Evolutionary conservation across 2,329 filamentous ascomycete species (phyloP), one percentile per base, ranked within the genome.

Genomic region (Alternaria triticimaculans): DNA sequence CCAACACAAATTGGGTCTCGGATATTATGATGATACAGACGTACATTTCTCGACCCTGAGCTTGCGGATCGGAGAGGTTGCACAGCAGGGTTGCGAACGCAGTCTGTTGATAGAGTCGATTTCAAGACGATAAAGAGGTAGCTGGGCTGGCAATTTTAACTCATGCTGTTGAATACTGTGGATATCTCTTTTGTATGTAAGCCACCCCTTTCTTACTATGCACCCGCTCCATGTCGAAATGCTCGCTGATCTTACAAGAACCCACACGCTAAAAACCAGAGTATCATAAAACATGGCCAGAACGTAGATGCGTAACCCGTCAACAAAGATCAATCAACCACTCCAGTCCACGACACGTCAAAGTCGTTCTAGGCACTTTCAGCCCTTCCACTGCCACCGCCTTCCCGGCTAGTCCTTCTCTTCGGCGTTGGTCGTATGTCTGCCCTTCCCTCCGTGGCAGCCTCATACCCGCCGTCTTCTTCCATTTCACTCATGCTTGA

Each of bases 351-450:
- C 25, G 9, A 26, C 21, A 28, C 7, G 46, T 30, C 7, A 6
- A 15, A 74, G 70, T 8, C 63, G 76, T n/a, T 61, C 33, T 45
- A 70, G 6, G 66, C 66, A 28, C 68, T 68, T 56, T 70, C 66
- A 10, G 68, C 66, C 46, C 67, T 63, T 6, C 65, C 60, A 46
- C 62, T 67, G 4, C 58, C 60, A 25, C 64, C 60, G 14, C 60
- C 62, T 37, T 64, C 66, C 6, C 66, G 51, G 58, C 62, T 68
- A 23, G 57, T 56, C 46, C 60, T 60, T 37, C 66, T 63, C 28
- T 41, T 64, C 0, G 53, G 26, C 15, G 51, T 50, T 25, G 37
- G 58, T 23, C 49, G 14, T 14, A 44, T 4, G 15, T 49, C 55
- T 4, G 14, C 43, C 11, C 33, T 53, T 4, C 62, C 58, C n/a